phyloP scores from a whole-genome alignment of 352 stramenopile species.

The Saprolegnia diclina region DNA sequence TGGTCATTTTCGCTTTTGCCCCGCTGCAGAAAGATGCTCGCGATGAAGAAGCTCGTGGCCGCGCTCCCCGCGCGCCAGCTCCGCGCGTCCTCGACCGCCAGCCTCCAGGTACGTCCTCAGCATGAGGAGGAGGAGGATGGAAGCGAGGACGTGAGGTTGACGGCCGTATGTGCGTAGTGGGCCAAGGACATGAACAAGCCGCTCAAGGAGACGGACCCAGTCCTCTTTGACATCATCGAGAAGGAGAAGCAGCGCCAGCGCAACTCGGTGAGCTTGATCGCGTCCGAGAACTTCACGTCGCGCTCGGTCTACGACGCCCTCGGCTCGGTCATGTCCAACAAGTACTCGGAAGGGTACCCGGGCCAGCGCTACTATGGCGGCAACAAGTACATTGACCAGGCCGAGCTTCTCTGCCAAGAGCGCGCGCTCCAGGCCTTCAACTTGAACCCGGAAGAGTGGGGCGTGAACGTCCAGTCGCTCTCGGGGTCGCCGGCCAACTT shows the following conservation, averaged over 20 bases:
- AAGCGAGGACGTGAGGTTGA: not conserved
- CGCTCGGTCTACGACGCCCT: slow-evolving; percentile 96
- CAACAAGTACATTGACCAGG: slow-evolving; percentile 99
- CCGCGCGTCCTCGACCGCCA: slow-evolving; percentile 15
- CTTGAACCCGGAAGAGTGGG: slow-evolving; percentile 93
- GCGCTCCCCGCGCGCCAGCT: slow-evolving; percentile 13
- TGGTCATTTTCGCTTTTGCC: slow-evolving; percentile 17
- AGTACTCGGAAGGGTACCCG: slow-evolving; percentile 98
- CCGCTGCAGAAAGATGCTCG: slow-evolving; percentile 6
- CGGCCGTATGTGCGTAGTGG: slow-evolving; percentile 34
- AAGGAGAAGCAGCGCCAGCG: slow-evolving; percentile 97
- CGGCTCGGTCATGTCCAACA: slow-evolving; percentile 99
- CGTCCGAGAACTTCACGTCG: slow-evolving; percentile 99
- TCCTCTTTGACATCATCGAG: slow-evolving; percentile 94
- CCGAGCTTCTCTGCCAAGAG: slow-evolving; percentile 96
- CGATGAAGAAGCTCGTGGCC: slow-evolving; percentile 11
- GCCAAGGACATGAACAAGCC: slow-evolving; percentile 81
- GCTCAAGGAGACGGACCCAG: slow-evolving; percentile 87
- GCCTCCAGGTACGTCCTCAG: slow-evolving; percentile 18
- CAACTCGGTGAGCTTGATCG: slow-evolving; percentile 97
- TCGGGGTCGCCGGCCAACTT: slow-evolving; percentile 99
- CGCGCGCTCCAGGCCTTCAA: slow-evolving; percentile 96
- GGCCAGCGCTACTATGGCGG: slow-evolving; percentile 97
- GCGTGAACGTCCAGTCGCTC: slow-evolving; percentile 96
- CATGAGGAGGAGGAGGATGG: not conserved